Conservation (phyloP, 2,329 filamentous ascomycete species). For the Cryphonectria naterciae region DNA sequence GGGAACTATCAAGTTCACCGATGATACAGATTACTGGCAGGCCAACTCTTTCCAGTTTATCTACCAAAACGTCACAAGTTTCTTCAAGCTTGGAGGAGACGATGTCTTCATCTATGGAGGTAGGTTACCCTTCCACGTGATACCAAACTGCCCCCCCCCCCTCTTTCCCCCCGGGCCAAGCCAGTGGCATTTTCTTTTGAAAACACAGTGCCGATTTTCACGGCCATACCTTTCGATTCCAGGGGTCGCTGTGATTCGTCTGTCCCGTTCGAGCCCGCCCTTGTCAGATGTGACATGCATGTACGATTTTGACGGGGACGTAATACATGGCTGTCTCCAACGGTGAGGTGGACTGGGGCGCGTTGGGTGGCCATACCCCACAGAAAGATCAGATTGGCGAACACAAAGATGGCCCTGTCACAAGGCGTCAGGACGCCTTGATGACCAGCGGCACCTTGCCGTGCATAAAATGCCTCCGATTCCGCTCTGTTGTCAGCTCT, state of each 20-base stretch:
- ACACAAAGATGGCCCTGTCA: not conserved
- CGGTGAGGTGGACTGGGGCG: not conserved
- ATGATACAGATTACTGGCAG: constrained; percentile 71
- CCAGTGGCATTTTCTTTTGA: not conserved
- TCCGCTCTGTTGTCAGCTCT: not conserved
- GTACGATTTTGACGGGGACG: not conserved
- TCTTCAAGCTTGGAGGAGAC: constrained; percentile 68
- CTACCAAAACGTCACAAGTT: constrained; percentile 69
- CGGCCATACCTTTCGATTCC: constrained; percentile 20
- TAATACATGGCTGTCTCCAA: not conserved
- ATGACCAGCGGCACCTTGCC: not conserved
- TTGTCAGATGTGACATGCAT: constrained; percentile 12
- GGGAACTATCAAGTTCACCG: constrained; percentile 59
- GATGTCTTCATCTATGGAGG: constrained; percentile 71
- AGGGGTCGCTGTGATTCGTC: not conserved
- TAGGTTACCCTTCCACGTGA: constrained; percentile 23
- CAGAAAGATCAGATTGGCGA: not conserved
- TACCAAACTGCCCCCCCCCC: not conserved
- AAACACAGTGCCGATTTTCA: not conserved
- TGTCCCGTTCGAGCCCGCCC: not conserved
- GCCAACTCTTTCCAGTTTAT: constrained; percentile 62
- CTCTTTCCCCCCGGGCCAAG: too few species aligned
- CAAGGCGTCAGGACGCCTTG: not conserved
- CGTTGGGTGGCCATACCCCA: not conserved
- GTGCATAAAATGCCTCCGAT: not conserved